Evolutionary conservation across 805 yeast genomes (phyloP).

Genomic region (Kazachstania martiniae): DNA sequence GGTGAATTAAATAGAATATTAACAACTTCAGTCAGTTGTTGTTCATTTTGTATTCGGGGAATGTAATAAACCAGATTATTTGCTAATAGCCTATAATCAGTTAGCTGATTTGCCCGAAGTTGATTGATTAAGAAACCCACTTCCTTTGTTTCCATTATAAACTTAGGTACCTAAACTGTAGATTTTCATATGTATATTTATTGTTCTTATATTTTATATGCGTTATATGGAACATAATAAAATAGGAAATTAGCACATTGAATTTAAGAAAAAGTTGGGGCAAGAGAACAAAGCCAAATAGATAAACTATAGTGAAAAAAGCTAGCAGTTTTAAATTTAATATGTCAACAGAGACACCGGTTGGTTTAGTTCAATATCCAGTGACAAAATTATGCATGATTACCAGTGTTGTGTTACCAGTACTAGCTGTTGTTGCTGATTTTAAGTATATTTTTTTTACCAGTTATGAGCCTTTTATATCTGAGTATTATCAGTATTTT

Average conservation of each 20-base stretch:
- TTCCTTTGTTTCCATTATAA: neutral
- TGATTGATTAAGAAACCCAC: no score
- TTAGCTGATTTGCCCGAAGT: no score
- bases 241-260: neutral
- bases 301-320: neutral
- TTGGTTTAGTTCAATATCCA: slow-evolving; percentile 16
- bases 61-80: slow-evolving; percentile 21
- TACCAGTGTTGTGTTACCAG: slow-evolving; percentile 15
- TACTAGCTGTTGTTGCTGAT: slow-evolving; percentile 20
- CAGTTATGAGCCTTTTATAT: slow-evolving; percentile 37
- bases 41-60: slow-evolving; percentile 12
- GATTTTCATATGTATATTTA: no score
- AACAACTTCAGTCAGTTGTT: slow-evolving; percentile 8
- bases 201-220: no score
- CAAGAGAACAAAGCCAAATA: neutral
- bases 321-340: neutral
- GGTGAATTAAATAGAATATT: slow-evolving; percentile 9
- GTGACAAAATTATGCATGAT: slow-evolving; percentile 22
- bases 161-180: no score
- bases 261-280: neutral
- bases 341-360: slow-evolving; percentile 13
- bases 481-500: slow-evolving; percentile 49
- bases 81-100: no score
- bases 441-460: slow-evolving; percentile 21
- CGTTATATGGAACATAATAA: no score